Evolutionary conservation across 2,329 filamentous ascomycete species (phyloP).

Genomic region (Penicillium corylophilum): DNA sequence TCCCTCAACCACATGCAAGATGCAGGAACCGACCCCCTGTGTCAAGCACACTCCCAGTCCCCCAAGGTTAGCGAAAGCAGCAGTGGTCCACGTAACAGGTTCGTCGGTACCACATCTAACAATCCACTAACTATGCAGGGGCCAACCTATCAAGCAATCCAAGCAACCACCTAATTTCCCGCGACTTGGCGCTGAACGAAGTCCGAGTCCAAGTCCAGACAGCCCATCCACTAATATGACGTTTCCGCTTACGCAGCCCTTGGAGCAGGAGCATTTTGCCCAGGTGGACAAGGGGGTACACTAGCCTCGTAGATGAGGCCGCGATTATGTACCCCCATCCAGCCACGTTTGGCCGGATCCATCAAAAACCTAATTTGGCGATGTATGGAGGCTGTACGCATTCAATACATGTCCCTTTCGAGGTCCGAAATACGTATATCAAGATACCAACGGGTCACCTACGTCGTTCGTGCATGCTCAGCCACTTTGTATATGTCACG

Average conservation of each 20-base stretch:
- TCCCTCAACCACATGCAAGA: background rate
- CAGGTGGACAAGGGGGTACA: background rate
- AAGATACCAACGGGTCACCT: no score
- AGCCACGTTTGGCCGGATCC: background rate
- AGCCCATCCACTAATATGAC: slow-evolving; percentile 14
- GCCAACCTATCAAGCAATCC: slow-evolving; percentile 10
- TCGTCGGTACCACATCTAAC: background rate
- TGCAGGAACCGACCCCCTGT: background rate
- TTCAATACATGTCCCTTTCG: background rate
- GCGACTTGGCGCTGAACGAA: slow-evolving; percentile 1
- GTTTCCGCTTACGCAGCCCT: slow-evolving; percentile 24
- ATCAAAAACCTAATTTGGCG: background rate
- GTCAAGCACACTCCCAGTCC: no score
- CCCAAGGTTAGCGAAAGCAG: background rate
- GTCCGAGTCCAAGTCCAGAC: background rate
- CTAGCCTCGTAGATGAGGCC: background rate
- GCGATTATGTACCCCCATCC: background rate
- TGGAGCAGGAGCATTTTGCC: background rate
- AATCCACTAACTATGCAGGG: slow-evolving; percentile 19
- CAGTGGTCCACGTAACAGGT: slow-evolving; percentile 7
- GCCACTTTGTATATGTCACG: background rate
- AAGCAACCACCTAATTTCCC: slow-evolving; percentile 5
- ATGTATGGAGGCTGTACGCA: background rate
- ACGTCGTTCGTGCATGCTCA: background rate
- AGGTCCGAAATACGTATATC: no score